Evolutionary conservation across 2,329 filamentous ascomycete genomes (phyloP), one percentile per base, ranked within the genome.

Genomic region (Aspergillus viridinutans): DNA sequence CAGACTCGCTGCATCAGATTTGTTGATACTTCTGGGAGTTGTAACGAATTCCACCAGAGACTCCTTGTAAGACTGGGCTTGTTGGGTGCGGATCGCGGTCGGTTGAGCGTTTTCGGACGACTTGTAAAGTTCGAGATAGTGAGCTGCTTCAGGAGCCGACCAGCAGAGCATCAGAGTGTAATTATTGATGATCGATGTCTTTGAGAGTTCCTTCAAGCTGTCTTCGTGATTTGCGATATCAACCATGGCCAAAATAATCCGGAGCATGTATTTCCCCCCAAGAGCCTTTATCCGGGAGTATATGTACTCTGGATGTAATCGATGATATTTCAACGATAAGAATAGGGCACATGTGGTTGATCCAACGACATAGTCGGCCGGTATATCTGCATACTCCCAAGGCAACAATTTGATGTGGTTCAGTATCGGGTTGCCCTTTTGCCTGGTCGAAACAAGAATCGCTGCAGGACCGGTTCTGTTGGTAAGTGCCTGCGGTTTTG

Each of bases 361-460:
- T 0, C 94, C 93, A 50, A 97, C 80, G 8, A 93, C 88, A 72
- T 95, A 99, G 76, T 99, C 94, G 32, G 93, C 90, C 1, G 89
- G 88, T n/a, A 96, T 96, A 69, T 97, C 93, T 60, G 90, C 92
- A 74, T 96, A 97, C 75, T 99, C 94, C 94, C 94, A 99, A 0
- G 92, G 85, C 57, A 95, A 81, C 1, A 89, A 87, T 58, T 88
- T 87, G 66, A 99, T 84, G 73, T 88, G 85, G 54, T 90, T 89
- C 29, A 99, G 79, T 51, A 97, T 89, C 0, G 94, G 94, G 67
- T 99, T 99, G 60, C 93, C 94, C 74, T 96, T 95, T 74, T 99
- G 92, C 43, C 92, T 86, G 17, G 90, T 88, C 38, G 92, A 97
- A 29, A 97, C 92, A 21, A 96, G 82, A 63, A 97, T 96, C 4